phyloP scores from a whole-genome alignment of 441 rosid species.

The Geranium incanum region DNA sequence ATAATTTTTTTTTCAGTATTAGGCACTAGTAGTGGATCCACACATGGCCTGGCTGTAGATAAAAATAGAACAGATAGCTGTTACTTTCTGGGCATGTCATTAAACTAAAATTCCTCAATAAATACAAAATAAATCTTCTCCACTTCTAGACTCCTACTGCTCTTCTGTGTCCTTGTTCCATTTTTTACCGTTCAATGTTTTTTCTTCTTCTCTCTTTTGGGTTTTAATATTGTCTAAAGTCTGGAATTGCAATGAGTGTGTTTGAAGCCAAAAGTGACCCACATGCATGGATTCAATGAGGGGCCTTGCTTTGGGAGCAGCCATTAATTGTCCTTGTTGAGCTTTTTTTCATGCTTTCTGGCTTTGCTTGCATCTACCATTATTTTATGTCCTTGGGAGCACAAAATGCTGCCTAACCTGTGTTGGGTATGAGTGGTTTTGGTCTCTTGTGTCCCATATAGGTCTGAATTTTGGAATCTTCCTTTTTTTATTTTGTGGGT shows the following conservation, averaged over 20 bases:
- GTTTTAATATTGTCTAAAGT: not conserved
- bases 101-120: not conserved
- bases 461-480: conserved; percentile 38
- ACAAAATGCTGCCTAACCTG: conserved; percentile 23
- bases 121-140: not conserved
- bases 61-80: not conserved
- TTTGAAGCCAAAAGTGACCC: conserved; percentile 50
- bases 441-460: conserved; percentile 23
- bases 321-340: conserved; percentile 29
- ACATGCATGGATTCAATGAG: conserved; percentile 36
- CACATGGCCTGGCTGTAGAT: conserved; percentile 1
- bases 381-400: not conserved
- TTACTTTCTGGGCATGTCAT: not conserved
- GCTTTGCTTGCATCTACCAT: not conserved
- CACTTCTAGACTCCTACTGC: not conserved
- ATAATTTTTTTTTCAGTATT: not conserved
- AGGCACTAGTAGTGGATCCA: not conserved
- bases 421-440: conserved; percentile 27
- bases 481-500: conserved; percentile 10
- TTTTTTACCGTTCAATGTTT: not conserved
- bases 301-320: conserved; percentile 22
- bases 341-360: conserved; percentile 17
- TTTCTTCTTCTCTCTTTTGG: not conserved
- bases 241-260: conserved; percentile 48
- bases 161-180: not conserved